phyloP scores from a whole-genome alignment of 2,329 filamentous ascomycete genomes.

The Aspergillus glaucus region DNA sequence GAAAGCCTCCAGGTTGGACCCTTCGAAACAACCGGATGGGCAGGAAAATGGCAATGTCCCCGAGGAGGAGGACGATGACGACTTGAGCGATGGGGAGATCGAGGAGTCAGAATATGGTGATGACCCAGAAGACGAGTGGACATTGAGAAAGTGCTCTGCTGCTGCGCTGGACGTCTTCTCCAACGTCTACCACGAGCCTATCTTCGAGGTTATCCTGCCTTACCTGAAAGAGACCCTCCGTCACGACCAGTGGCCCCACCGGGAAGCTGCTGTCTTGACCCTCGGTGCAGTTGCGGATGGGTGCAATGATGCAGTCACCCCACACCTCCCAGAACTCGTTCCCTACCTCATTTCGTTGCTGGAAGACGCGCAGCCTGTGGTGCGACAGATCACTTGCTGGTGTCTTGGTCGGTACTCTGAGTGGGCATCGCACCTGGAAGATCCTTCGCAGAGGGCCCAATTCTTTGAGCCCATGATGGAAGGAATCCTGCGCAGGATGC shows the following conservation, averaged over 20 bases:
- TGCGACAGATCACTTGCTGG: conserved; percentile 97
- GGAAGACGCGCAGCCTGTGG: conserved; percentile 78
- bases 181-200: conserved; percentile 76
- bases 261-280: conserved; percentile 89
- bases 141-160: conserved; percentile 91
- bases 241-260: conserved; percentile 82
- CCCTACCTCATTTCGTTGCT: conserved; percentile 84
- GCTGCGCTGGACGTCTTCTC: conserved; percentile 92
- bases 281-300: conserved; percentile 92
- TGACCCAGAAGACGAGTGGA: conserved; percentile 90
- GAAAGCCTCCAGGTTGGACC: conserved; percentile 54
- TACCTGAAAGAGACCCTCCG: conserved; percentile 86
- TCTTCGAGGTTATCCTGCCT: conserved; percentile 87
- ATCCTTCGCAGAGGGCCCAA: conserved; percentile 60
- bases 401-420: conserved; percentile 86
- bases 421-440: conserved; percentile 75
- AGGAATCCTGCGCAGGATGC: conserved; percentile 86
- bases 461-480: conserved; percentile 98
- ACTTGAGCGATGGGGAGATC: conserved; percentile 82
- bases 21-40: conserved; percentile 37
- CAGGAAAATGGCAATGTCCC: conserved; percentile 42
- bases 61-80: conserved; percentile 58
- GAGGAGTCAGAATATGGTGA: conserved; percentile 63
- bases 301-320: conserved; percentile 81
- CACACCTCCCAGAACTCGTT: conserved; percentile 83